Conservation (phyloP, 2,329 filamentous ascomycete species). For the Xylariomycetidae sp. region DNA sequence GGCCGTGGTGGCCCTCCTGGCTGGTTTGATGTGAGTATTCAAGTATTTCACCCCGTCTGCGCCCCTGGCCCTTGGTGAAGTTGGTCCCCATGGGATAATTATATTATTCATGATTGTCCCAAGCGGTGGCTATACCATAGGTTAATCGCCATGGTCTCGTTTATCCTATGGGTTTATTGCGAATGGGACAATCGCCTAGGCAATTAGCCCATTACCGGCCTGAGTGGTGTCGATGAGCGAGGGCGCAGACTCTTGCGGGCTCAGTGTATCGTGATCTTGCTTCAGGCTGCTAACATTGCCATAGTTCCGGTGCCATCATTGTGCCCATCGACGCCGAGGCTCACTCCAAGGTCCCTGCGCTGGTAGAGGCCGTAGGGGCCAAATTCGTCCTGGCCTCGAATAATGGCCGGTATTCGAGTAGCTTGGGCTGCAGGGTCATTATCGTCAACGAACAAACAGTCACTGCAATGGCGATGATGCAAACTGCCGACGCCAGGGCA, state of each 20-base stretch:
- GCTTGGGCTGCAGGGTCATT: slow-evolving; percentile 34
- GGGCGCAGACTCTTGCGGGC: too few relatives aligned
- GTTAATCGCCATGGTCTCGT: too few relatives aligned
- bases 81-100: slow-evolving; percentile 2
- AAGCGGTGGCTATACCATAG: too few relatives aligned
- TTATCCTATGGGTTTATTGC: too few relatives aligned
- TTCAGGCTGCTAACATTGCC: too few relatives aligned
- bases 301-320: slow-evolving; percentile 41
- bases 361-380: slow-evolving; percentile 38
- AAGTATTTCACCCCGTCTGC: slow-evolving; percentile 28
- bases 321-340: slow-evolving; percentile 44
- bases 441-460: slow-evolving; percentile 38
- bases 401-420: slow-evolving; percentile 33
- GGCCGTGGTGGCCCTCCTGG: too few relatives aligned
- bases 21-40: slow-evolving; percentile 54
- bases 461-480: slow-evolving; percentile 26
- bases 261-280: too few relatives aligned
- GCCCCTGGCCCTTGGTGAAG: too few relatives aligned
- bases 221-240: too few relatives aligned
- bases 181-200: too few relatives aligned
- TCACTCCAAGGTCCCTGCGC: slow-evolving; percentile 32
- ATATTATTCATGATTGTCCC: slow-evolving; percentile 1
- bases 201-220: too few relatives aligned
- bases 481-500: slow-evolving; percentile 22
- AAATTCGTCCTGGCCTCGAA: slow-evolving; percentile 40